Evolutionary conservation across 192 early-diverging fungal genomes (phyloP), one percentile per base, ranked within the genome.

Genomic region (Chytriomyces hyalinus): DNA sequence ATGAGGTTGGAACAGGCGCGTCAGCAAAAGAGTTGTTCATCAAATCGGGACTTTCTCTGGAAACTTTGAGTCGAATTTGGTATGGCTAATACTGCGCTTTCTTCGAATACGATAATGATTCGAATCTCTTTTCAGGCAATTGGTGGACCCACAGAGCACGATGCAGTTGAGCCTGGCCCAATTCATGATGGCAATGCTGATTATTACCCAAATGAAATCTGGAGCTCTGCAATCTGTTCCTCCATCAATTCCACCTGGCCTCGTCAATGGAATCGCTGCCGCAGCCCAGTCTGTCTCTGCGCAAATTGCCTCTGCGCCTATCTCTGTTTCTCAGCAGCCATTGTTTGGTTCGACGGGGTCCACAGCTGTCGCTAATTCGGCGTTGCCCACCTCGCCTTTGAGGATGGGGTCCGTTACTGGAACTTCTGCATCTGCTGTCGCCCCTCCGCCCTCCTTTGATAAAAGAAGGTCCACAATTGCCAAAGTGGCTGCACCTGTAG

Each of bases 111-210:
- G 5, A 20, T 13, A 71, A 28, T 28, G 48, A 15, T 49, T 61
- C 17, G 24, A 22, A 49, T 48, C 46, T 69, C 89, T 86, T 88
- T 65, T 45, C 75, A 92, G 92, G 92, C 62, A 71, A 66, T 80
- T 98, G 75, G 94, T 92, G 5, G 96, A 98, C 78, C 88, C 90
- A 11, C 87, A 89, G 48, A 71, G 82, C 0, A 82, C 90, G 22
- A 93, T 93, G 59, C 88, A 90, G 65, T 80, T 98, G 46, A 88
- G 91, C 67, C 84, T 93, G 65, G 83, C 89, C 8, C 94, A 96
- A 79, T 98, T 98, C 80, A 88, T 92, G 53, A 90, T 94, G 64
- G 95, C 94, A 49, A 97, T 98, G 95, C 89, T 90, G 77, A 92
- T 94, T 72, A 91, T 98, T 67, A 88, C 92, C 17, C 87, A 90